Percentiles rank a stretch among this genome's conserved stretches.
phyloP scores from a whole-genome alignment of 2,329 filamentous ascomycete genomes.

The Microdochium bolleyi region DNA sequence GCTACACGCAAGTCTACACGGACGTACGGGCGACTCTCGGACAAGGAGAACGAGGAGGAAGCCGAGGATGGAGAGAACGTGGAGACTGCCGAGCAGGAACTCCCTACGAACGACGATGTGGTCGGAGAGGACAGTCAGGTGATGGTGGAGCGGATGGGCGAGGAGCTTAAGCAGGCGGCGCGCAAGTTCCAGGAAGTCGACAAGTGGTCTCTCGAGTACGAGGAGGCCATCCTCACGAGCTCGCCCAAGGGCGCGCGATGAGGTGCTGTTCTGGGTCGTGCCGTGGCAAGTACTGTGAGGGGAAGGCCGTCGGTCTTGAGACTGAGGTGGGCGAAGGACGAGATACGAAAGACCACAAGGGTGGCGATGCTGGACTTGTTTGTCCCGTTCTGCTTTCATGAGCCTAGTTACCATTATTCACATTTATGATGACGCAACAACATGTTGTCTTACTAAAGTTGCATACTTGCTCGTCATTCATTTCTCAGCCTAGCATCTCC shows the following conservation, averaged over 20 bases:
- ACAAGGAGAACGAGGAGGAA: conserved; percentile 48
- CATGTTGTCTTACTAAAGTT: no score
- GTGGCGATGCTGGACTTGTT: background rate
- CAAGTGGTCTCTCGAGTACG: conserved; percentile 59
- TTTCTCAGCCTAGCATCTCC: background rate
- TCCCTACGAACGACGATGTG: conserved; percentile 23
- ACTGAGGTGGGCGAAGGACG: background rate
- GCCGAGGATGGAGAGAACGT: conserved; percentile 23
- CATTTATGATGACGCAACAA: no score
- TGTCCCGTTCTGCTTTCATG: background rate
- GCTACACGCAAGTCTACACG: conserved; percentile 17
- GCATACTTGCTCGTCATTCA: no score
- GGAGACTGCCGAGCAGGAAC: conserved; percentile 20
- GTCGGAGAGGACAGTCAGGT: conserved; percentile 24
- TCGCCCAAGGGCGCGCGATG: conserved; percentile 44
- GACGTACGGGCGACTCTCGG: conserved; percentile 46
- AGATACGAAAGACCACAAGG: background rate
- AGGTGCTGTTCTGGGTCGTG: no score
- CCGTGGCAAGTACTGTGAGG: background rate
- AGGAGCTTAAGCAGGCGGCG: conserved; percentile 50
- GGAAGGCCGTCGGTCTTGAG: background rate
- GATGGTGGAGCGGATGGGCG: conserved; percentile 29
- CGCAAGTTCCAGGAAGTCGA: conserved; percentile 64
- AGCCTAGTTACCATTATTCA: no score
- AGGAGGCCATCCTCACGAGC: conserved; percentile 50